Conservation (phyloP, 805 yeast genomes). For the Middelhovenomyces tepae region DNA sequence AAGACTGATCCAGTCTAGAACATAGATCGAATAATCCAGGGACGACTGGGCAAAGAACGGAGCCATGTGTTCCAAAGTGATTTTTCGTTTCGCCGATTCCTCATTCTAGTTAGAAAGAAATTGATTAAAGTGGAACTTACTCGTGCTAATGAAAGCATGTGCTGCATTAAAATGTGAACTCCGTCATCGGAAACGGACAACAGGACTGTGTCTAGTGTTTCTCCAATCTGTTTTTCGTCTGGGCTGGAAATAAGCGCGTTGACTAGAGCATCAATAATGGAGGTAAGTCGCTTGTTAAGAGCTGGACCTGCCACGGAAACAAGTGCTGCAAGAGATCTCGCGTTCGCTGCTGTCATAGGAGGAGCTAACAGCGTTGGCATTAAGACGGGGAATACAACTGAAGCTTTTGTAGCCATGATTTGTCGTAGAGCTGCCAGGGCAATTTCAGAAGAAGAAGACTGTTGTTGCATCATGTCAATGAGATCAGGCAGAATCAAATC, state of each 20-base stretch:
- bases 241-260: constrained; percentile 40
- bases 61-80: constrained; percentile 55
- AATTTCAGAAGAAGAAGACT: constrained; percentile 40
- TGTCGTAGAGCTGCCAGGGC: constrained; percentile 87
- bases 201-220: constrained; percentile 61
- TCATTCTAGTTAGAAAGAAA: no score
- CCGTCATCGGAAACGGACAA: constrained; percentile 73
- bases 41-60: constrained; percentile 57
- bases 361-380: constrained; percentile 74
- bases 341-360: constrained; percentile 77
- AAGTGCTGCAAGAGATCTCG: constrained; percentile 76
- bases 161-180: constrained; percentile 75
- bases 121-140: no score
- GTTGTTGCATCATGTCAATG: constrained; percentile 54
- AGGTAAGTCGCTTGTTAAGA: constrained; percentile 59
- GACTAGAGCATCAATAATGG: constrained; percentile 67
- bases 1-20: constrained; percentile 64
- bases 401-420: constrained; percentile 83
- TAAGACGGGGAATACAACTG: constrained; percentile 86
- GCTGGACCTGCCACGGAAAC: constrained; percentile 88
- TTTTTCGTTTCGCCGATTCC: constrained; percentile 39
- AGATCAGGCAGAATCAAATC: constrained; percentile 84
- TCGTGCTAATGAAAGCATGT: constrained; percentile 64
- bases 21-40: constrained; percentile 61
- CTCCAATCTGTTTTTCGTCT: constrained; percentile 23